Base-by-base conservation (phyloP, 2,329 filamentous ascomycete species). In the Fonsecaea multimorphosa region DNA sequence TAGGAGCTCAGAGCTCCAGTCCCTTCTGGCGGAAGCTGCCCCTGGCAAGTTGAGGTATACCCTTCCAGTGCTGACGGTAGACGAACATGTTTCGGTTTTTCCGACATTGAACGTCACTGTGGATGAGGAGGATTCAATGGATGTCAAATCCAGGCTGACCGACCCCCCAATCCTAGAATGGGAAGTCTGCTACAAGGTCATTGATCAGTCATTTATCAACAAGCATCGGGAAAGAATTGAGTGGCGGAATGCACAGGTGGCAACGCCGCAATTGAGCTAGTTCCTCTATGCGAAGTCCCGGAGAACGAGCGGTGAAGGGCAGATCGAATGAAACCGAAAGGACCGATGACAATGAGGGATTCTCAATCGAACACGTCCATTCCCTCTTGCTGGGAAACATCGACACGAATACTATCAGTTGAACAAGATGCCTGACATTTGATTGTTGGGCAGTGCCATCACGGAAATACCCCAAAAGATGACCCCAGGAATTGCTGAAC, bases 1-100 rank as follows among this genome's bases (percentile, higher is more conserved):
- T 7, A 44, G 27, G 29, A 24, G 34, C n/a, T 14, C 32, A 46
- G 46, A 52, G 29, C 46, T 72, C 19, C 62, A 57, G 22, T 24
- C 46, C 14, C 54, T 61, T 7, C 53, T 72, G 19, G 53, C 51
- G 22, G 51, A 68, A 31, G 55, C 56, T 14, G 70, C 66, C 19
- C 69, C 69, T 8, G 70, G 68, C 2, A 68, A 71, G 46, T 46
- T 64, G 36, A 68, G 69, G 29, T 72, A 62, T 58, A 71, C 70
- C 12, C 24, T 72, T 16, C 70, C 69, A 34, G 64, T 70, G 1
- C 44, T 72, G 32, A 63, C 58, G 9, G 64, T 32, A 36, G n/a
- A 61, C 7, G 64, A 32, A 22, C 27, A 65, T 16, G 29, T 72
- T 44, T 63, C 57, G 11, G 64, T 64, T 19, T 70, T 72, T 55